A percentile compares a stretch with the other conserved stretches of the same genome.
phyloP scores from a whole-genome alignment of 2,329 filamentous ascomycete species.

The Pseudogymnoascus sp. region DNA sequence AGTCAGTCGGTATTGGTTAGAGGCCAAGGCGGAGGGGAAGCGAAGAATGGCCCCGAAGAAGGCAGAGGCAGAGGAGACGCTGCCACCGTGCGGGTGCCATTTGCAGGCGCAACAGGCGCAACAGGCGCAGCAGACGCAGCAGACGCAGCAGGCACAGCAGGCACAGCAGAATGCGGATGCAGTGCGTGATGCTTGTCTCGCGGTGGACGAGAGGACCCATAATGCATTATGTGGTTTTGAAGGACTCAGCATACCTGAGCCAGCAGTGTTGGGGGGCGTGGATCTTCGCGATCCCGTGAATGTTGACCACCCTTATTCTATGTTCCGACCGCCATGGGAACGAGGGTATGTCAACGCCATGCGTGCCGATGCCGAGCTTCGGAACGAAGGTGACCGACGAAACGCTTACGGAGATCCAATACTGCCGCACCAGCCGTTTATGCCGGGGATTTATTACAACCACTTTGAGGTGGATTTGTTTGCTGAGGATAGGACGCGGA shows the following conservation, averaged over 20 bases:
- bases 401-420: too few species aligned
- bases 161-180: neutral
- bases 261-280: neutral
- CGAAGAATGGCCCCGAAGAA: neutral
- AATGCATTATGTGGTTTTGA: neutral
- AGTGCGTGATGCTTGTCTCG: neutral
- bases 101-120: neutral
- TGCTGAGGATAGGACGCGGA: neutral
- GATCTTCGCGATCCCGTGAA: neutral
- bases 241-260: neutral
- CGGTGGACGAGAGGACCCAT: neutral
- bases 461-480: neutral
- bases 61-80: neutral
- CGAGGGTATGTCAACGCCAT: too few species aligned
- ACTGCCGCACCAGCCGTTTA: too few species aligned
- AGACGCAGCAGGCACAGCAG: too few species aligned
- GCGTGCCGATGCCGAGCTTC: too few species aligned
- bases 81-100: neutral
- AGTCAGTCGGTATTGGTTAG: neutral
- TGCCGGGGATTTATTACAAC: too few species aligned
- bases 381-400: too few species aligned
- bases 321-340: neutral
- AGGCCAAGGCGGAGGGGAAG: neutral
- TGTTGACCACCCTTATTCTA: neutral
- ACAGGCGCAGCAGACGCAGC: too few species aligned